A percentile compares a stretch with the other conserved stretches of the same genome.
Conservation (phyloP, 2,329 filamentous ascomycete genomes). For the Davidsoniella australis region DNA sequence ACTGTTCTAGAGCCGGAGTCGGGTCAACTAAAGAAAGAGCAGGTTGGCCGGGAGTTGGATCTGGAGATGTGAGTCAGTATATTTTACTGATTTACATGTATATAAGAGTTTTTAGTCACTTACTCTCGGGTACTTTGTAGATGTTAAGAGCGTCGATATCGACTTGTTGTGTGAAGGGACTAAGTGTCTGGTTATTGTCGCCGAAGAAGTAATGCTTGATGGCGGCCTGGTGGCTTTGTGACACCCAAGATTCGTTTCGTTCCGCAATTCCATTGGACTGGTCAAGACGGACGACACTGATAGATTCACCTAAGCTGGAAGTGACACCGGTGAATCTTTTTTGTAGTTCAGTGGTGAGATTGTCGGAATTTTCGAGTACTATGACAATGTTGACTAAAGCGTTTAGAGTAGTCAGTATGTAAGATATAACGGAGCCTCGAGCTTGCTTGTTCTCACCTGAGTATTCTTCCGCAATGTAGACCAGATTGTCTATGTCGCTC, state of each 20-base stretch:
- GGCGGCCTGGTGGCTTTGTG: conserved; percentile 53
- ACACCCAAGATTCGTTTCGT: conserved; percentile 57
- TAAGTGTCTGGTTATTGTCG: conserved; percentile 55
- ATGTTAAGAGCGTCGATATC: conserved; percentile 60
- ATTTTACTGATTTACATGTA: not conserved
- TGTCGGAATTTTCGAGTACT: conserved; percentile 56
- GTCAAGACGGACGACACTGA: conserved; percentile 62
- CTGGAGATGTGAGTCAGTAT: conserved; percentile 14
- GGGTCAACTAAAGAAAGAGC: conserved; percentile 48
- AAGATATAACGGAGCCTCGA: not conserved
- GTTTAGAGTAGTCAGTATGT: not conserved
- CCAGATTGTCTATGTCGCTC: conserved; percentile 56
- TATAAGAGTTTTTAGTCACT: conserved; percentile 14
- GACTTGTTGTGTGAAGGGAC: conserved; percentile 72
- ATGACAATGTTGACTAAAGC: conserved; percentile 58
- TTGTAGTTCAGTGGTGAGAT: conserved; percentile 56
- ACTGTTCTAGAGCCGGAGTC: conserved; percentile 55
- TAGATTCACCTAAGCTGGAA: conserved; percentile 44
- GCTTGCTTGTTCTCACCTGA: conserved; percentile 23
- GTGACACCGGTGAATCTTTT: conserved; percentile 44
- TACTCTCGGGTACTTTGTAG: conserved; percentile 50
- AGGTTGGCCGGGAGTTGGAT: conserved; percentile 18
- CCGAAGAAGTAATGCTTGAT: conserved; percentile 95
- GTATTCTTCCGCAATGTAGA: conserved; percentile 51
- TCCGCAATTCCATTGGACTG: conserved; percentile 76